Percentiles rank a stretch among this genome's conserved stretches.
Conservation (phyloP, 176 grass and related monocot species). For the Puya raimondii region DNA sequence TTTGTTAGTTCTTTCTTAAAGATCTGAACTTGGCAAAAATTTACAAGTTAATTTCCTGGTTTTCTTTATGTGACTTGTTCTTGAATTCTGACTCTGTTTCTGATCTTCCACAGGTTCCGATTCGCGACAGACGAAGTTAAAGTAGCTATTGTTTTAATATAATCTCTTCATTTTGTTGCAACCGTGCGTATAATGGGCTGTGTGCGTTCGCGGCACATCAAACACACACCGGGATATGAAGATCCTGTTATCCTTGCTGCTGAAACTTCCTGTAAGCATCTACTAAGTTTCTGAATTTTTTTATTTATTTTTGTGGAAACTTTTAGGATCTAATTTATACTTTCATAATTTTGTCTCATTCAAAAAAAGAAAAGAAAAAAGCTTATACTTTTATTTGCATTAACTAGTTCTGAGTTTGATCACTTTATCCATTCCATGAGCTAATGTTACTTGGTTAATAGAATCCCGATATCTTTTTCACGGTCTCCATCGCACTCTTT, state of each 20-base stretch:
- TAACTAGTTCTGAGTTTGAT: background rate
- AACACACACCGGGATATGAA: background rate
- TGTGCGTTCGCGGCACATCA: background rate
- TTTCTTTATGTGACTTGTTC: background rate
- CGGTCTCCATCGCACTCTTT: too few species aligned
- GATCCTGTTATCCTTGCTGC: slow-evolving; percentile 7
- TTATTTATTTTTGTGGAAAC: too few species aligned
- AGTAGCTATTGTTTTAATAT: background rate
- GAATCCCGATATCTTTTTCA: too few species aligned
- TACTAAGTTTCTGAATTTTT: background rate
- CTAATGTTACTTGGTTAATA: too few species aligned
- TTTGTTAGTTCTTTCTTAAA: too few species aligned
- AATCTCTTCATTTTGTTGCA: background rate
- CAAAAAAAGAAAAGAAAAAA: too few species aligned
- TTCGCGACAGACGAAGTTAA: background rate
- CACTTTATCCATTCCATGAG: too few species aligned
- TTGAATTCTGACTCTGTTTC: background rate
- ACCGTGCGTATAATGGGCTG: slow-evolving; percentile 1
- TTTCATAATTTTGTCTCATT: background rate
- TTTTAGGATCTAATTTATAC: too few species aligned
- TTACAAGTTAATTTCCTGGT: too few species aligned
- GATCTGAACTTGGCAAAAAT: too few species aligned
- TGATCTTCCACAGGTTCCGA: background rate
- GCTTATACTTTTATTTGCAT: background rate
- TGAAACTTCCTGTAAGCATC: slow-evolving; percentile 7